Percentiles rank a stretch among this genome's conserved stretches.
Conservation (phyloP, 2,329 filamentous ascomycete species). For the Trichoderma breve region DNA sequence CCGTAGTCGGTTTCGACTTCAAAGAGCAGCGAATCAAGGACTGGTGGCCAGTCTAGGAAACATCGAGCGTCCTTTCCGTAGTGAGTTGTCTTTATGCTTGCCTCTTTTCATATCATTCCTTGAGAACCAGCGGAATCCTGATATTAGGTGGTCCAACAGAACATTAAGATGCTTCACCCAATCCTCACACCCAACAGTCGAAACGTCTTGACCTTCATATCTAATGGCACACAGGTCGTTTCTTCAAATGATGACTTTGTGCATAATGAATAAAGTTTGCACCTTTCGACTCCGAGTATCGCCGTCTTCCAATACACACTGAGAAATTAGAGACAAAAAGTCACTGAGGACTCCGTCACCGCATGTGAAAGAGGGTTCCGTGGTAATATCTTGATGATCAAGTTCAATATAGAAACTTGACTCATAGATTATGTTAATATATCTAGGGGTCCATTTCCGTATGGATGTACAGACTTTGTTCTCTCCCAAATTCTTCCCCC, state of each 20-base stretch:
- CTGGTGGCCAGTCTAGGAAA: background rate
- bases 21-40: background rate
- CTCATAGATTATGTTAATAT: background rate
- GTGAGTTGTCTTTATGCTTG: fast-evolving
- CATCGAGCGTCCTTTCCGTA: background rate
- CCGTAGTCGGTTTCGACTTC: background rate
- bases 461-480: background rate
- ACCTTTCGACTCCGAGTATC: background rate
- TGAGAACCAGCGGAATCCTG: background rate
- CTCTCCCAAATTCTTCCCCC: background rate
- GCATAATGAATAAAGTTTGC: background rate
- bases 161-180: background rate
- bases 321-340: background rate
- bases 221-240: no score
- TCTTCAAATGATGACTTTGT: background rate
- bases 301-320: background rate
- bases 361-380: no score
- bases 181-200: fast-evolving
- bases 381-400: background rate
- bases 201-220: background rate
- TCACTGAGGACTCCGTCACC: background rate
- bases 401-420: background rate
- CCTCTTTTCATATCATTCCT: background rate
- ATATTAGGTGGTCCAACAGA: background rate
- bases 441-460: background rate